Evolutionary conservation across 2,329 filamentous ascomycete species (phyloP).

Genomic region (Aspergillus sp.): DNA sequence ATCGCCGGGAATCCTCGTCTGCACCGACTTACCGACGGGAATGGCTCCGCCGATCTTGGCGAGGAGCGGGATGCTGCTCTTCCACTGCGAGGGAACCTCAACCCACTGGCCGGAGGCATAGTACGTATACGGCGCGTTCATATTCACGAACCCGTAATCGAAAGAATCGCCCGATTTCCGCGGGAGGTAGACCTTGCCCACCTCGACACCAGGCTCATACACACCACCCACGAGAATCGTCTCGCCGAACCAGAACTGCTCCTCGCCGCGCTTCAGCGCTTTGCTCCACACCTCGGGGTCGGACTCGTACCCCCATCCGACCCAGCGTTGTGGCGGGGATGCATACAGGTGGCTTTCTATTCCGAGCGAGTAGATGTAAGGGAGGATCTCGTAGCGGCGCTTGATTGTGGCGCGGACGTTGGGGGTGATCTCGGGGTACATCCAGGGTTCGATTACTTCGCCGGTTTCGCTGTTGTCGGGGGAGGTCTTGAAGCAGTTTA

Average conservation of each 20-base stretch:
- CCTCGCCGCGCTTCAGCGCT: slow-evolving; percentile 65
- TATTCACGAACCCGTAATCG: slow-evolving; percentile 65
- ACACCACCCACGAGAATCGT: slow-evolving; percentile 69
- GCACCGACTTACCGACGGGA: slow-evolving; percentile 56
- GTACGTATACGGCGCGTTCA: slow-evolving; percentile 65
- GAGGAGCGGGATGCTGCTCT: slow-evolving; percentile 59
- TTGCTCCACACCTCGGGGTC: slow-evolving; percentile 70
- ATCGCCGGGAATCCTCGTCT: slow-evolving; percentile 59
- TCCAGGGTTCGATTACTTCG: slow-evolving; percentile 78
- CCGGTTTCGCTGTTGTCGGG: slow-evolving; percentile 68
- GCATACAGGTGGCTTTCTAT: slow-evolving; percentile 66
- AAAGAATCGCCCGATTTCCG: slow-evolving; percentile 44
- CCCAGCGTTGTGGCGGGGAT: slow-evolving; percentile 70
- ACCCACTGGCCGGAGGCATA: slow-evolving; percentile 60
- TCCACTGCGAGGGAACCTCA: slow-evolving; percentile 56
- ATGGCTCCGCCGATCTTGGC: slow-evolving; percentile 60
- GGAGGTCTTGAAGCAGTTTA: slow-evolving; percentile 78
- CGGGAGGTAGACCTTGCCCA: slow-evolving; percentile 66
- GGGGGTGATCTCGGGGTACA: slow-evolving; percentile 70
- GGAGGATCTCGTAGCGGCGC: slow-evolving; percentile 71
- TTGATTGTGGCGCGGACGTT: slow-evolving; percentile 69
- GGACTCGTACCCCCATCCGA: slow-evolving; percentile 71
- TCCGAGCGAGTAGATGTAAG: slow-evolving; percentile 70
- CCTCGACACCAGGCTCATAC: slow-evolving; percentile 62
- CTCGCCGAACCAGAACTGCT: slow-evolving; percentile 75